Percentiles rank a stretch among this genome's conserved stretches.
Conservation (phyloP, 345 rosid species). For the Pseudoturritis turrita region DNA sequence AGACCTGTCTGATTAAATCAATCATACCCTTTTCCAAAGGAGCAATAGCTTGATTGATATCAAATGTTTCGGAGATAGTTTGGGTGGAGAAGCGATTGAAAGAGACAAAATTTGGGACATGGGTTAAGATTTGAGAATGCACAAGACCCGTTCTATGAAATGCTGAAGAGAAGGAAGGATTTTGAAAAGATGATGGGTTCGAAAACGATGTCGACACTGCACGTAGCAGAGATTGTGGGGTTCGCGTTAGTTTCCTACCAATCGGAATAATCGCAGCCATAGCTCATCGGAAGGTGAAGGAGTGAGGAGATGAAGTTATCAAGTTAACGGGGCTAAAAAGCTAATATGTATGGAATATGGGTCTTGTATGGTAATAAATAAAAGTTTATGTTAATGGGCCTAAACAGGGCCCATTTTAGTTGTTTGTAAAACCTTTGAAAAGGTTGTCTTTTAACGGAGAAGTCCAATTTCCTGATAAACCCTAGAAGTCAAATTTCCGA, state of each 20-base stretch:
- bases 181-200: neutral
- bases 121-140: constrained; percentile 3
- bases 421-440: neutral
- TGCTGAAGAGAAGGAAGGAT: constrained; percentile 34
- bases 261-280: constrained; percentile 20
- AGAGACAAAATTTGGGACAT: constrained; percentile 16
- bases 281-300: neutral
- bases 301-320: neutral
- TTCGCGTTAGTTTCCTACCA: constrained; percentile 10
- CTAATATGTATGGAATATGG: neutral
- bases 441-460: neutral
- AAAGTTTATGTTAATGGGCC: constrained; percentile 1
- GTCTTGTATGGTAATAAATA: neutral
- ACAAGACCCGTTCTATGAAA: constrained; percentile 47
- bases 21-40: constrained; percentile 28
- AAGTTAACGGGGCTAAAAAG: neutral
- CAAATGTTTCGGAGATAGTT: constrained; percentile 21
- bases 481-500: neutral
- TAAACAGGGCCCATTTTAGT: neutral
- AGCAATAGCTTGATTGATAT: constrained; percentile 13
- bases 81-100: constrained; percentile 36
- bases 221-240: neutral
- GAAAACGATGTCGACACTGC: neutral
- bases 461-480: constrained; percentile 9
- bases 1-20: constrained; percentile 42